These are phyloP conservation scores for Aspergillus japonicus DNA, from an alignment of 2,329 filamentous ascomycete genomes.

Conservation along the genomic window DNA sequence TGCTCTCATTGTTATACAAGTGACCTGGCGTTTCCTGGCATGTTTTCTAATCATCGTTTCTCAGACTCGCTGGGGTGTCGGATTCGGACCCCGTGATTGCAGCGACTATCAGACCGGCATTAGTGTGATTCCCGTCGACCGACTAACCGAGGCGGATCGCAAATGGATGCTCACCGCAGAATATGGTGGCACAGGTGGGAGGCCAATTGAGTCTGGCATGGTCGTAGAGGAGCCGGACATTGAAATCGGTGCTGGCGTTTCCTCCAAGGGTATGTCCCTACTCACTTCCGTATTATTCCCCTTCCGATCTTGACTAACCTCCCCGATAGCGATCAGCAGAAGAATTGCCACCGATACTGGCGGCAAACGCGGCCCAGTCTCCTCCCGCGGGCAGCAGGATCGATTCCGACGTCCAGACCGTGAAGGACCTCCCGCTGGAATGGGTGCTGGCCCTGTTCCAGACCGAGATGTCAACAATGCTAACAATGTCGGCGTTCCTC, in stretches of 20 bases:
- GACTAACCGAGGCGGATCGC: conserved; percentile 90
- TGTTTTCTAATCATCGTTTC: conserved; percentile 25
- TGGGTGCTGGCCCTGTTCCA: conserved; percentile 23
- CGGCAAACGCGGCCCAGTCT: conserved; percentile 50
- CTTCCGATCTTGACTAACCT: conserved; percentile 4
- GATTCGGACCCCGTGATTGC: conserved; percentile 94
- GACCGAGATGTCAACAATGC: conserved; percentile 39
- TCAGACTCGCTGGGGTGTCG: conserved; percentile 94
- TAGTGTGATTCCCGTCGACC: conserved; percentile 87
- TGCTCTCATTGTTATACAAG: conserved; percentile 4
- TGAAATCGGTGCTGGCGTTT: conserved; percentile 95
- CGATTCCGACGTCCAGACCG: conserved; percentile 36
- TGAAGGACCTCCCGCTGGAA: conserved; percentile 31
- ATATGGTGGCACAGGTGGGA: conserved; percentile 86
- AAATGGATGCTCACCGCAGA: conserved; percentile 97
- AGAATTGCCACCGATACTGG: conserved; percentile 53
- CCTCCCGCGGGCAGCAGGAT: conserved; percentile 39
- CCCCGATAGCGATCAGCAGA: conserved; percentile 48
- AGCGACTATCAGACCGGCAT: conserved; percentile 91
- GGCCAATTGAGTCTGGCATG: conserved; percentile 74
- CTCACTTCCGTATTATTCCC: not conserved
- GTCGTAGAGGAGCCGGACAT: conserved; percentile 97
- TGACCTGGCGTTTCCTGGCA: not conserved
- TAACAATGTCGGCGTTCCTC: conserved; percentile 52
- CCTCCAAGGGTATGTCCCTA: conserved; percentile 68